These are phyloP conservation scores for Sonneratia alba DNA, from an alignment of 345 rosid genomes.

Conservation along the genomic window DNA sequence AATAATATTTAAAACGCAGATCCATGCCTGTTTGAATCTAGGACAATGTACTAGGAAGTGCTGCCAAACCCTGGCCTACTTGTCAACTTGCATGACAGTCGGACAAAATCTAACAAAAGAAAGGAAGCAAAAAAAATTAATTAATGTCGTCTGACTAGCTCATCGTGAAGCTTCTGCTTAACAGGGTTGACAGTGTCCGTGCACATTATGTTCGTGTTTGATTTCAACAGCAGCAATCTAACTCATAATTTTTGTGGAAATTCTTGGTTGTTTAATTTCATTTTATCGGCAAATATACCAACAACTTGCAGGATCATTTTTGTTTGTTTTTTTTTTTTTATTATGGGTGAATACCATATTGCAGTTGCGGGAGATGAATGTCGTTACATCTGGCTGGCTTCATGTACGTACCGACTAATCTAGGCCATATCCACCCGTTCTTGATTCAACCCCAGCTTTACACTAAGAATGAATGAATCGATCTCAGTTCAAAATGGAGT, in stretches of 20 bases:
- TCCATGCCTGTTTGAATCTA: background rate
- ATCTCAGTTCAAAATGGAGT: background rate
- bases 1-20: no score
- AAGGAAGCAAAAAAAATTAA: no score
- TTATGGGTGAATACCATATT: slow-evolving; percentile 2
- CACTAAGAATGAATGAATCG: background rate
- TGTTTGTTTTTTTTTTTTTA: background rate
- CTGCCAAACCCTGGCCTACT: background rate
- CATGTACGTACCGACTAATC: background rate
- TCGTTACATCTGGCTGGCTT: background rate
- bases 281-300: no score
- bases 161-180: background rate
- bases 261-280: no score
- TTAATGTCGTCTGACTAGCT: background rate
- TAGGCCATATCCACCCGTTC: no score
- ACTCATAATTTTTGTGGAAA: no score
- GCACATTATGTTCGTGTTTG: background rate
- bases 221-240: background rate
- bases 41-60: background rate
- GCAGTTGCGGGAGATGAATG: slow-evolving; percentile 2
- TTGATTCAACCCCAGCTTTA: no score
- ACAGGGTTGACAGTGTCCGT: no score
- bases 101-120: background rate
- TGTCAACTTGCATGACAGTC: background rate
- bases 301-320: no score